Percentiles rank a stretch among this genome's conserved stretches.
Conservation (phyloP, 352 stramenopile genomes). For the Globisporangium spiculum region DNA sequence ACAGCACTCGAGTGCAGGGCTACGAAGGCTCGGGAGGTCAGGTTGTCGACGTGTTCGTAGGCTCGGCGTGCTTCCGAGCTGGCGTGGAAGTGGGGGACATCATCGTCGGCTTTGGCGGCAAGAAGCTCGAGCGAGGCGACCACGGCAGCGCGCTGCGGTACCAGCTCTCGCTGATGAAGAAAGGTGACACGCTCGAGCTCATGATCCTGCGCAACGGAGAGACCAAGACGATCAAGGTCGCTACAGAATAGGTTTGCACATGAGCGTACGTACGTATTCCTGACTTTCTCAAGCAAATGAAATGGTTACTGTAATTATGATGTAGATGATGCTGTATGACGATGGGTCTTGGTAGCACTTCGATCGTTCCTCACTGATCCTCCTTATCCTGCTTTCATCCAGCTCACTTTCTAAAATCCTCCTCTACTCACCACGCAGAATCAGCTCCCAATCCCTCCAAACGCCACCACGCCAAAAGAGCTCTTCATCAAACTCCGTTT, state of each 20-base stretch:
- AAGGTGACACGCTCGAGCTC: slow-evolving; percentile 46
- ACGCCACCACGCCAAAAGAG: neutral
- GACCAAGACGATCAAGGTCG: slow-evolving; percentile 38
- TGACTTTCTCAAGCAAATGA: neutral
- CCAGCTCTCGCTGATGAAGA: slow-evolving; percentile 56
- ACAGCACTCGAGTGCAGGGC: slow-evolving; percentile 25
- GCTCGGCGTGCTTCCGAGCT: slow-evolving; percentile 45
- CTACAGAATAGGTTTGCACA: slow-evolving; percentile 30
- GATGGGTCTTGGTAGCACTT: neutral
- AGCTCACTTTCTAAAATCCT: slow-evolving; percentile 1
- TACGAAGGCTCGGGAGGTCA: slow-evolving; percentile 44
- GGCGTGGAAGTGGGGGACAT: slow-evolving; percentile 49
- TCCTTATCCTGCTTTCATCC: neutral
- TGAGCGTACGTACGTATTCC: neutral
- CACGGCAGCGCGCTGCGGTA: slow-evolving; percentile 48
- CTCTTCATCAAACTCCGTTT: neutral
- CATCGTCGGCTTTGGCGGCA: slow-evolving; percentile 45
- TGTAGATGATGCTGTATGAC: neutral
- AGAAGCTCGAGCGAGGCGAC: slow-evolving; percentile 44
- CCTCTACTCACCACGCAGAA: neutral
- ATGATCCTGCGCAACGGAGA: slow-evolving; percentile 37
- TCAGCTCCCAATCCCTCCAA: neutral
- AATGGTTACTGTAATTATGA: neutral
- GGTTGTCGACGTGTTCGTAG: slow-evolving; percentile 50
- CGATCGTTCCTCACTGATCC: neutral